These are phyloP conservation scores for Gymnopilus dilepis DNA, from an alignment of 768 basidiomycete genomes.

Conservation along the genomic window DNA sequence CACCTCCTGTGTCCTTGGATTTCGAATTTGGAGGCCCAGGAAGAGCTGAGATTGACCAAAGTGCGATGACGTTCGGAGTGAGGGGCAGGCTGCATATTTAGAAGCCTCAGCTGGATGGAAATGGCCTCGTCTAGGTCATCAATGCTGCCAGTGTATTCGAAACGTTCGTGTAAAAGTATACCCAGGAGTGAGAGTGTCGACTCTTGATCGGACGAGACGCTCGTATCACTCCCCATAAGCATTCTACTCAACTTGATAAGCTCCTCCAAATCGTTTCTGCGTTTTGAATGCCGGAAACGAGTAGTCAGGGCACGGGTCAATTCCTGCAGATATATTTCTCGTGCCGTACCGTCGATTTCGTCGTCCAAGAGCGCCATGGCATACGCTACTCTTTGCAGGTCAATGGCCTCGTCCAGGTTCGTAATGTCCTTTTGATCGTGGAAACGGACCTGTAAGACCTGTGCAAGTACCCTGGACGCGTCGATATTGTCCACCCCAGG, in stretches of 20 bases:
- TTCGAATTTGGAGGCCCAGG: neutral
- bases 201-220: neutral
- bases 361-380: neutral
- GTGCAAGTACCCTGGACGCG: neutral
- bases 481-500: neutral
- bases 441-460: neutral
- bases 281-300: neutral
- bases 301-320: neutral
- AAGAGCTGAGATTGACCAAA: neutral
- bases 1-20: neutral
- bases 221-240: neutral
- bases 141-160: neutral
- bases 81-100: neutral
- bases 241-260: neutral
- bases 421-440: neutral
- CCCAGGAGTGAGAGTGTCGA: neutral
- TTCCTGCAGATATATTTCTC: neutral
- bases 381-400: neutral
- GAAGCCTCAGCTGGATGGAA: neutral
- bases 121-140: slow-evolving; percentile 9
- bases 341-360: neutral
- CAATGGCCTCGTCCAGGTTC: neutral
- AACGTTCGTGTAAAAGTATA: slow-evolving; percentile 7
- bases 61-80: slow-evolving; percentile 1
- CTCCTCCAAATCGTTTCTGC: neutral